Evolutionary conservation across 1,139 yeast species (phyloP).

Genomic region (Pneumocystis sp.): DNA sequence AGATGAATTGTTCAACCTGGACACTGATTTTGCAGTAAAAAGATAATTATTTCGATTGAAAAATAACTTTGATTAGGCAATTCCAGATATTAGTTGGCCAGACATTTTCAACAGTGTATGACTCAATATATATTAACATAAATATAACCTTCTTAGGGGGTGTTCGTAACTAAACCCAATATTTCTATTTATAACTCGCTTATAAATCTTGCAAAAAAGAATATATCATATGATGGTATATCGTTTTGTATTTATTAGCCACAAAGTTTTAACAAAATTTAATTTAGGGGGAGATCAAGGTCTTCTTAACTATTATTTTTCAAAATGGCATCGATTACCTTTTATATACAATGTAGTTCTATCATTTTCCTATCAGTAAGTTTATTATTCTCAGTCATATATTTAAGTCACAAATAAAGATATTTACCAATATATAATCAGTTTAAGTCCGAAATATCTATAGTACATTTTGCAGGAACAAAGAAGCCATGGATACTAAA

Average conservation of each 20-base stretch:
- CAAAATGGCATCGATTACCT: slow-evolving; percentile 54
- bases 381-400: not conserved
- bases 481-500: slow-evolving; percentile 58
- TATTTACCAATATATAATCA: slow-evolving; percentile 60
- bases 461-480: slow-evolving; percentile 71
- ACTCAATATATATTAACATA: slow-evolving; percentile 1
- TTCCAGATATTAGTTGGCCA: slow-evolving; percentile 95
- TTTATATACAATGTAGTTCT: slow-evolving; percentile 80
- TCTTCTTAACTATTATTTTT: slow-evolving; percentile 63
- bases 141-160: slow-evolving; percentile 36
- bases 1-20: slow-evolving; percentile 29
- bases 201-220: slow-evolving; percentile 26
- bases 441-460: slow-evolving; percentile 40
- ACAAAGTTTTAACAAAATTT: not conserved
- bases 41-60: not conserved
- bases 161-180: slow-evolving; percentile 54
- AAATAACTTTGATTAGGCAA: slow-evolving; percentile 37
- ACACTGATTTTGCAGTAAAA: slow-evolving; percentile 17
- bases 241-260: not conserved
- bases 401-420: not conserved
- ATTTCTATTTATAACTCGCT: slow-evolving; percentile 33
- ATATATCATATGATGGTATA: slow-evolving; percentile 45
- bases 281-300: slow-evolving; percentile 81
- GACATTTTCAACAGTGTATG: slow-evolving; percentile 55
- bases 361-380: slow-evolving; percentile 51